phyloP scores from a whole-genome alignment of 2,329 filamentous ascomycete species.

The Ramularia collo-cygni region DNA sequence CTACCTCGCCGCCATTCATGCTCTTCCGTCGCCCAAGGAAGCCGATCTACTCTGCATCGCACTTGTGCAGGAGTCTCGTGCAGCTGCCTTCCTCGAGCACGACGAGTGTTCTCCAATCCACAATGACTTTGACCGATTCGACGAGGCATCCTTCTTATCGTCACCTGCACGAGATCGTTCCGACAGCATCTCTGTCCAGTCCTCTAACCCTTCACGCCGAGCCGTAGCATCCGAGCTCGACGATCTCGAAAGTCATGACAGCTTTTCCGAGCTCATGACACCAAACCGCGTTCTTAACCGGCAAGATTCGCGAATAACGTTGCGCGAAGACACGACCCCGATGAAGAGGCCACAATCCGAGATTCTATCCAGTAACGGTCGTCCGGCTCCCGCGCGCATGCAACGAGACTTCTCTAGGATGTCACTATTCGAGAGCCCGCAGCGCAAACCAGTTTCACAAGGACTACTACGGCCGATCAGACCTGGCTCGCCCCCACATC shows the following conservation, averaged over 20 bases:
- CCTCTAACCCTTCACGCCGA: constrained; percentile 12
- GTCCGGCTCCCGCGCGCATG: constrained; percentile 1
- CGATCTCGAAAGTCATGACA: constrained; percentile 25
- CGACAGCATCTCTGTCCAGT: constrained; percentile 4
- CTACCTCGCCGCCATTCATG: constrained; percentile 28
- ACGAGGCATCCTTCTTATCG: neutral
- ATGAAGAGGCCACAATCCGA: constrained; percentile 8
- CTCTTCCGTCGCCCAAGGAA: constrained; percentile 19
- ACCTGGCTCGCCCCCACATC: constrained; percentile 25
- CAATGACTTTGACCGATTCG: neutral
- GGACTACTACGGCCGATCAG: constrained; percentile 22
- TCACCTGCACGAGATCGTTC: neutral
- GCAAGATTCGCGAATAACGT: constrained; percentile 4
- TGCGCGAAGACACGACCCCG: constrained; percentile 1
- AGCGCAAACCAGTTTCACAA: constrained; percentile 11
- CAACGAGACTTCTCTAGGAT: constrained; percentile 15
- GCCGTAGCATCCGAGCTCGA: constrained; percentile 12
- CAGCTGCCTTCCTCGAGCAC: constrained; percentile 6
- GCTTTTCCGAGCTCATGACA: constrained; percentile 25
- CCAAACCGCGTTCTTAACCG: constrained; percentile 15
- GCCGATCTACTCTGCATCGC: constrained; percentile 7
- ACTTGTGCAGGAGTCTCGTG: neutral
- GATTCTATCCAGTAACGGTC: constrained; percentile 6
- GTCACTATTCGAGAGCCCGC: constrained; percentile 9
- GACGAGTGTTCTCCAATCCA: constrained; percentile 1